Evolutionary conservation across 371 early-diverging fungal species (phyloP), one percentile per base, ranked within the genome.

Genomic region (Phascolomyces articulosus): DNA sequence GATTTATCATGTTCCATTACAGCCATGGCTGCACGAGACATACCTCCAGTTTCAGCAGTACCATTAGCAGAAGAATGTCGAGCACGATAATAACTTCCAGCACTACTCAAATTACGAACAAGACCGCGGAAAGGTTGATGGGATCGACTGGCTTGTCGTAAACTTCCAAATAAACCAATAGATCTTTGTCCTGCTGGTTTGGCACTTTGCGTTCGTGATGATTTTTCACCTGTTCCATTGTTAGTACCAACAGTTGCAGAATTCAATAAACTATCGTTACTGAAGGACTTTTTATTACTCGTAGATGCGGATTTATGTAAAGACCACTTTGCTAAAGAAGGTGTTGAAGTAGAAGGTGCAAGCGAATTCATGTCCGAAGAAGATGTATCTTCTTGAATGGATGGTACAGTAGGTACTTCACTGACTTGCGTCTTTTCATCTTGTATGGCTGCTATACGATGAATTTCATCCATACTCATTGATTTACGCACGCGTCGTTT

Each of bases 111-210:
- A n/a, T 71, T 71, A 11, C 71, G 67, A 10, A 71, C 64, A 21
- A 71, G 53, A 18, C 71, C 71, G 1, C 67, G 66, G 24, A 71
- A 55, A 18, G 69, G 56, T 11, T 55, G n/a, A 26, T 58, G 31
- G 20, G 56, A 40, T 55, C 65, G 48, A 51, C 64, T 71, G 26
- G 67, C 67, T 49, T 71, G 71, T 38, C 71, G 67, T 15, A 71
- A 60, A 53, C 71, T 71, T n/a, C 67, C 67, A 61, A 71, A 71
- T 29, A 71, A 38, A 7, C 71, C 67, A 15, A 71, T 61, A 15
- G 47, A 34, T 18, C 51, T 41, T 16, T 56, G 29, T 2, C 40
- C 49, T 11, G 34, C 11, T 34, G 28, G 28, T 11, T 10, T 18
- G 18, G 24, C n/a, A 13, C 24, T 24, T 10, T n/a, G 20, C 16